phyloP scores from a whole-genome alignment of 148 eudicot genomes.

The Vaccinium darrowii region DNA sequence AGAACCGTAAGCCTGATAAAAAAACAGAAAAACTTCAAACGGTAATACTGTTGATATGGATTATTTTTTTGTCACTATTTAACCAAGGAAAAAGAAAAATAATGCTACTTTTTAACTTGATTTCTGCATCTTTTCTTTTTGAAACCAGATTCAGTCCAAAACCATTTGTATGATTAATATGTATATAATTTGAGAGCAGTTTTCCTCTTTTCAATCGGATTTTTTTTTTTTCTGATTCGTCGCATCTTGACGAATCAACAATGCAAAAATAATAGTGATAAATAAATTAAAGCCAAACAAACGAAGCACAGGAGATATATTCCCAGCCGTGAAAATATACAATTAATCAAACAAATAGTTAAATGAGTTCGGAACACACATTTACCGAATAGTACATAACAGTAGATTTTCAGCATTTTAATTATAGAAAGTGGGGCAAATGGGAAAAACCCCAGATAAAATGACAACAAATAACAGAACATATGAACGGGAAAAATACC shows the following conservation, averaged over 20 bases:
- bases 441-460: constrained; percentile 8
- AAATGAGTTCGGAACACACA: too few species aligned
- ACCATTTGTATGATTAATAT: not conserved
- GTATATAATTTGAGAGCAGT: not conserved
- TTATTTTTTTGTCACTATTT: too few species aligned
- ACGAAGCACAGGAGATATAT: not conserved
- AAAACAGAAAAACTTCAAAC: too few species aligned
- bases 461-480: not conserved
- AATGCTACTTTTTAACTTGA: not conserved
- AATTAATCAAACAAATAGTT: too few species aligned
- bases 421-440: not conserved
- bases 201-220: not conserved
- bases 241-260: not conserved
- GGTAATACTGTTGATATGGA: too few species aligned
- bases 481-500: not conserved
- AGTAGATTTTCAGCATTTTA: too few species aligned
- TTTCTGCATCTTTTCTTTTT: not conserved
- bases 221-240: not conserved
- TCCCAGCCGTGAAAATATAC: too few species aligned
- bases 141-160: not conserved
- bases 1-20: too few species aligned
- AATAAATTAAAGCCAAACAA: not conserved
- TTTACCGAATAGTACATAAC: too few species aligned
- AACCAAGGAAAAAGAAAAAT: too few species aligned
- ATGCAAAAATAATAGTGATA: not conserved